Percentiles rank a stretch among this genome's conserved stretches.
Evolutionary conservation across 345 rosid species (phyloP).

Genomic region (Rhodomyrtus tomentosa): DNA sequence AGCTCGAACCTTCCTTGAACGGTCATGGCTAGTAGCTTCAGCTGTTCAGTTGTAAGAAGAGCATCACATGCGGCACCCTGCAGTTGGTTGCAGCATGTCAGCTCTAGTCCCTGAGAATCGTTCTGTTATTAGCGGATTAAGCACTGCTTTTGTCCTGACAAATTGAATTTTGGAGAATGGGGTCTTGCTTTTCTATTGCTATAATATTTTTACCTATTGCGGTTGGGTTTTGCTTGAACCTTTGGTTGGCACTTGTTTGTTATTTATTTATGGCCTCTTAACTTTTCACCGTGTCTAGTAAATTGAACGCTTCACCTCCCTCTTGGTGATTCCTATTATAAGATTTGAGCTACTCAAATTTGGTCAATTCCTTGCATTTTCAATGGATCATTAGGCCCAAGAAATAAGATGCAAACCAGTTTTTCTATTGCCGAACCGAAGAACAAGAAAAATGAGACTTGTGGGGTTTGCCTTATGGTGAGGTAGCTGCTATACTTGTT

Average conservation of each 20-base stretch:
- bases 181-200: not conserved
- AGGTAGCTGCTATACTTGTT: not conserved
- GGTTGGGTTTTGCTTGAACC: not conserved
- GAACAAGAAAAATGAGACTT: not conserved
- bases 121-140: not conserved
- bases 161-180: not conserved
- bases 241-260: not conserved
- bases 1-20: slow-evolving; percentile 42
- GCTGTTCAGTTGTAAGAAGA: not conserved
- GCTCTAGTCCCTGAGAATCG: not conserved
- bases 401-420: not conserved
- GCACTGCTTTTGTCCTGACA: not conserved
- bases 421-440: not conserved
- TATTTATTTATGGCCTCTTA: not conserved
- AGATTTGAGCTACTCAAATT: not conserved
- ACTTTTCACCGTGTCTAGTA: not conserved
- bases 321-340: not conserved
- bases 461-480: not conserved
- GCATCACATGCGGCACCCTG: not conserved
- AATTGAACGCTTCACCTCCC: not conserved
- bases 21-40: not conserved
- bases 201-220: not conserved
- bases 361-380: not conserved
- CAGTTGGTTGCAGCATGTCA: not conserved
- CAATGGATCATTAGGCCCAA: not conserved